Base-by-base conservation (phyloP, 2,329 filamentous ascomycete species). In the Pseudopithomyces maydicus region DNA sequence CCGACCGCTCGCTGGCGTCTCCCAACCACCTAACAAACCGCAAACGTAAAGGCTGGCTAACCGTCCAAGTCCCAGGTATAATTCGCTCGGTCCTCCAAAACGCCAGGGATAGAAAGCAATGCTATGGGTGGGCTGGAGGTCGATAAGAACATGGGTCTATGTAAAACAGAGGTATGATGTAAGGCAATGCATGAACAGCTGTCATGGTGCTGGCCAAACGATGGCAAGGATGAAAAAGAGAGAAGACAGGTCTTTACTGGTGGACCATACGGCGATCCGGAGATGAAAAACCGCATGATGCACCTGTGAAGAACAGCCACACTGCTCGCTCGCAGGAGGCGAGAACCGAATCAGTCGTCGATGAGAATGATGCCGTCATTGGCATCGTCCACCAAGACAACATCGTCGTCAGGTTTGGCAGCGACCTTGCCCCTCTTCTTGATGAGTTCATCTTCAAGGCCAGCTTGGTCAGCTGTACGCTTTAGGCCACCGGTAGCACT, bases 401-500 rank as follows among this genome's bases (percentile, higher is more conserved):
- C 59, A 59, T 77, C 78, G 10, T 72, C 56, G 17, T 54, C 49
- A 10, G 64, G 57, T 42, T 58, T 58, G 39, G 76, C 73, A 50
- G 71, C 70, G 29, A 78, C 74, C 58, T 78, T 79, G 52, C 76
- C 75, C 42, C 72, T 73, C 65, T 79, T 79, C 44, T 64, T 71
- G 32, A 68, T 58, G 10, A 74, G 57, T 26, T 73, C 75, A 35
- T 71, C 65, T 41, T 78, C 72, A 12, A 77, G 62, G 6, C 70
- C 76, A 10, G 76, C 78, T 43, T 80, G 77, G 42, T 79, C 76
- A 12, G 75, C 77, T 33, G 74, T 77, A 17, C 78, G 79, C 71
- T 84, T 84, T 49, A 77, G 73, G 58, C 62, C 65, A 33, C 68
- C 71, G 0, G 61, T 50, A 7, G 56, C 74, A 22, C 77, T 76